Percentiles rank a stretch among this genome's conserved stretches.
Conservation (phyloP, 257 asterid species). For the Echites panduratus region DNA sequence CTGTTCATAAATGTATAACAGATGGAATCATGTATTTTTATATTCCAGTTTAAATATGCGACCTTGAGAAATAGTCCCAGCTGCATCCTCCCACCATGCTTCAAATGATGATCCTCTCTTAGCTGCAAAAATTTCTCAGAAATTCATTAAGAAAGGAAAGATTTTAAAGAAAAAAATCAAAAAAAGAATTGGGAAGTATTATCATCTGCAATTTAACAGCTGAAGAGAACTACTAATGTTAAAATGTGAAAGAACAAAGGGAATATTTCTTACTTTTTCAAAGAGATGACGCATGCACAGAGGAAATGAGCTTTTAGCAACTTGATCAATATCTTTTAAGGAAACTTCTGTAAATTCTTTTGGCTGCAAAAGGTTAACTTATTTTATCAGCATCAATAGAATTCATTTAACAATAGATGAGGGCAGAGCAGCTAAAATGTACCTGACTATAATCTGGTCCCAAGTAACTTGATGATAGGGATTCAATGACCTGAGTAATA, state of each 20-base stretch:
- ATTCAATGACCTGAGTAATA: constrained; percentile 67
- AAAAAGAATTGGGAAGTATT: neutral
- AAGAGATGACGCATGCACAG: constrained; percentile 97
- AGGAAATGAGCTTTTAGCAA: constrained; percentile 86
- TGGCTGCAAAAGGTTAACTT: constrained; percentile 48
- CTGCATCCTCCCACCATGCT: constrained; percentile 97
- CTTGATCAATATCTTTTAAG: constrained; percentile 79
- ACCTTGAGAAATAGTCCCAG: constrained; percentile 96
- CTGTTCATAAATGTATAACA: neutral
- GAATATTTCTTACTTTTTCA: constrained; percentile 55
- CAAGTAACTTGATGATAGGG: constrained; percentile 78
- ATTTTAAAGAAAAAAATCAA: too few relatives aligned
- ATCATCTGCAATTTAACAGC: neutral
- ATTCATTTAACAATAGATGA: constrained; percentile 9
- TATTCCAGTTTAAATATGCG: neutral
- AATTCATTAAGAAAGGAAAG: neutral
- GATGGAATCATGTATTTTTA: neutral
- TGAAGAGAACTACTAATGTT: neutral
- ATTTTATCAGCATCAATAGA: constrained; percentile 25
- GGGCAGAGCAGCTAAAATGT: constrained; percentile 14
- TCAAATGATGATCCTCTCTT: constrained; percentile 97
- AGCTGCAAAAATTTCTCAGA: constrained; percentile 42
- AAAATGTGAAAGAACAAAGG: neutral
- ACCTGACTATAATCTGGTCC: constrained; percentile 98
- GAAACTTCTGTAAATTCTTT: constrained; percentile 61